Percentiles rank a stretch among this genome's conserved stretches.
These are phyloP conservation scores for Leishmania lainsoni DNA, from an alignment of 208 protist species.

Conservation along the genomic window DNA sequence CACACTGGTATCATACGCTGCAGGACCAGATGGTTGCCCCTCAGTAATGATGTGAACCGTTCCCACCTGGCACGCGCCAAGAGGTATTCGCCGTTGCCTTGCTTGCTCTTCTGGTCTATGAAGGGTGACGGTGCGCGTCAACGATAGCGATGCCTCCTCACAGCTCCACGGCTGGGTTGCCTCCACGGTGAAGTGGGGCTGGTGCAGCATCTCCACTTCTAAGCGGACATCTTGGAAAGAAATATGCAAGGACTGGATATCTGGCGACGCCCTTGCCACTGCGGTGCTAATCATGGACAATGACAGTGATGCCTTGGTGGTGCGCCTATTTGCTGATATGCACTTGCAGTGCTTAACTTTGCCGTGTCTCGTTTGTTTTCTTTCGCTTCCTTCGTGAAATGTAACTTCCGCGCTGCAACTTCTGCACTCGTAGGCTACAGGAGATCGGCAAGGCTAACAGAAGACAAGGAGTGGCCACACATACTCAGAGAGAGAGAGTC, in stretches of 20 bases:
- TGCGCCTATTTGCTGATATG: not conserved
- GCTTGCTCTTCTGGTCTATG: not conserved
- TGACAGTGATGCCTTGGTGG: not conserved
- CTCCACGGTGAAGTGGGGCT: conserved; percentile 16
- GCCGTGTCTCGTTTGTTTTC: not conserved
- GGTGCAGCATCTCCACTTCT: not conserved
- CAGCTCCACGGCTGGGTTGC: not conserved
- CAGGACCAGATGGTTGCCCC: not conserved
- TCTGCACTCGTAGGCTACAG: not conserved
- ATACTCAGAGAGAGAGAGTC: not conserved
- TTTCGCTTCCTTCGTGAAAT: not conserved
- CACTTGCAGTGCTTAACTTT: not conserved
- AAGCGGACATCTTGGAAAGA: conserved; percentile 12
- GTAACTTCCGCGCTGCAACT: not conserved
- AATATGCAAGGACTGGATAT: conserved; percentile 8
- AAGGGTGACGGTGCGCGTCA: conserved; percentile 1
- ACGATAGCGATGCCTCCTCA: conserved; percentile 5
- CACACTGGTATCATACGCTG: not conserved
- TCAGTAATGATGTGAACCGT: not conserved
- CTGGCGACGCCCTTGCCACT: not conserved
- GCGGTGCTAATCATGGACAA: not conserved
- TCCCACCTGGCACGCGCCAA: conserved; percentile 13
- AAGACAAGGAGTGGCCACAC: not conserved
- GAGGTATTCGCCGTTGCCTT: conserved; percentile 16
- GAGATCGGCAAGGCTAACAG: not conserved